Conservation (phyloP, 2,329 filamentous ascomycete genomes). For the Fusarium foetens region DNA sequence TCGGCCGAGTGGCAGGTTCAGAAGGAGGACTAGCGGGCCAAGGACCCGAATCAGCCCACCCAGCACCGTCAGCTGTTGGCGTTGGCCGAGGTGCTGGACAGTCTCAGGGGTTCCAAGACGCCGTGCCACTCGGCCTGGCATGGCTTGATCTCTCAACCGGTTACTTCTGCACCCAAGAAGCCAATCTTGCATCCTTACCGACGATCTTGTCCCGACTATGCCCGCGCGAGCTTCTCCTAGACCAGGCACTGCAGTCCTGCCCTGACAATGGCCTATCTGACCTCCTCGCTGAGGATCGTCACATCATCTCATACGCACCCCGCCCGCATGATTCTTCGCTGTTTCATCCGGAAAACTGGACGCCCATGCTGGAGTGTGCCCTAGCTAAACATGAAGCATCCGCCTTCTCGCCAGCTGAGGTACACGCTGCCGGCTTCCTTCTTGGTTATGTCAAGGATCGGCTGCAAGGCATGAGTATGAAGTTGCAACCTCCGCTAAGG, state of each 20-base stretch:
- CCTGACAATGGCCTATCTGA: slow-evolving; percentile 70
- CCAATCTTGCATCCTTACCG: slow-evolving; percentile 76
- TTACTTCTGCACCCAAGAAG: slow-evolving; percentile 87
- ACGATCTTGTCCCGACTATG: slow-evolving; percentile 84
- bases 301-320: slow-evolving; percentile 78
- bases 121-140: slow-evolving; percentile 74
- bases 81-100: slow-evolving; percentile 25
- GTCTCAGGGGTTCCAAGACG: slow-evolving; percentile 27
- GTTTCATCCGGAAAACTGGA: slow-evolving; percentile 72
- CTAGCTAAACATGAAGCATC: slow-evolving; percentile 63
- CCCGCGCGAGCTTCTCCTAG: slow-evolving; percentile 85
- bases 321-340: slow-evolving; percentile 61
- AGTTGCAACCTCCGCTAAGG: slow-evolving; percentile 83
- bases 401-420: slow-evolving; percentile 74
- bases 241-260: slow-evolving; percentile 68
- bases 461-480: slow-evolving; percentile 80
- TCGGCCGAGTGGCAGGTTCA: slow-evolving; percentile 46
- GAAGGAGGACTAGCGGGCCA: slow-evolving; percentile 21
- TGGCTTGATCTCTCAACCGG: slow-evolving; percentile 97
- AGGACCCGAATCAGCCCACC: slow-evolving; percentile 32
- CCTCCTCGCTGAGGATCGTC: slow-evolving; percentile 78
- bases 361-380: slow-evolving; percentile 78
- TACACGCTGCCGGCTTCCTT: slow-evolving; percentile 81
- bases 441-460: slow-evolving; percentile 85
- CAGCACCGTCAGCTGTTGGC: slow-evolving; percentile 36